Percentiles rank a stretch among this genome's conserved stretches.
These are phyloP conservation scores for Abrus precatorius DNA, from an alignment of 306 rosid species.

Conservation along the genomic window DNA sequence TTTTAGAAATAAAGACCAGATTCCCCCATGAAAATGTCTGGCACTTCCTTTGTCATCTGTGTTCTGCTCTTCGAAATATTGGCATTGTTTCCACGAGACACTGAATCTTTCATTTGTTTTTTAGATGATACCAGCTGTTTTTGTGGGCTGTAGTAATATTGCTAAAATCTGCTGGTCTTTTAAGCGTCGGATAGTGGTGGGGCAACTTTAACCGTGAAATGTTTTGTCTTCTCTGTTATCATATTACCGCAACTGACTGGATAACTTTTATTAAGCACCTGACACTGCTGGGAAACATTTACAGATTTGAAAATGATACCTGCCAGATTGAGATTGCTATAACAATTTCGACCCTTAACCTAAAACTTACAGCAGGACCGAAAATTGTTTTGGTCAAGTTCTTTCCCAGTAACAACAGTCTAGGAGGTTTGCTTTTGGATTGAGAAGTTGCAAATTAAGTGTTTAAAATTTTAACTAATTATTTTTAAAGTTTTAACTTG, in stretches of 20 bases:
- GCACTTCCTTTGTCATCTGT: conserved; percentile 49
- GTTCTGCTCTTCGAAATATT: conserved; percentile 38
- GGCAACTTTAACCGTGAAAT: conserved; percentile 49
- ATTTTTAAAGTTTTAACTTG: too few species aligned
- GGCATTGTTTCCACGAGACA: conserved; percentile 46
- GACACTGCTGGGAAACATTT: conserved; percentile 12
- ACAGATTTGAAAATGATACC: conserved; percentile 32
- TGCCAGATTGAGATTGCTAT: background rate
- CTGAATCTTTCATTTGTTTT: conserved; percentile 53
- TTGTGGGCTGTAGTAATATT: conserved; percentile 40
- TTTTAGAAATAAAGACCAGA: conserved; percentile 73
- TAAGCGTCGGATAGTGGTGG: conserved; percentile 60
- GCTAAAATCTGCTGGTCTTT: conserved; percentile 47
- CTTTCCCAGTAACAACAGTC: too few species aligned
- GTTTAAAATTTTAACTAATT: too few species aligned
- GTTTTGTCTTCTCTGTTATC: conserved; percentile 52
- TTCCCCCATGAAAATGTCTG: conserved; percentile 50
- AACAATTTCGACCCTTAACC: background rate
- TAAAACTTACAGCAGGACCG: background rate
- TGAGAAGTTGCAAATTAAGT: too few species aligned
- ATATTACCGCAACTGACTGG: conserved; percentile 15
- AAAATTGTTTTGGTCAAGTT: background rate
- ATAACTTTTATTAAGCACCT: conserved; percentile 14
- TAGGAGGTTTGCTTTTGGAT: too few species aligned
- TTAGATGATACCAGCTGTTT: conserved; percentile 49